Evolutionary conservation across 208 protist genomes (phyloP).

Genomic region (Crithidia mellificae): DNA sequence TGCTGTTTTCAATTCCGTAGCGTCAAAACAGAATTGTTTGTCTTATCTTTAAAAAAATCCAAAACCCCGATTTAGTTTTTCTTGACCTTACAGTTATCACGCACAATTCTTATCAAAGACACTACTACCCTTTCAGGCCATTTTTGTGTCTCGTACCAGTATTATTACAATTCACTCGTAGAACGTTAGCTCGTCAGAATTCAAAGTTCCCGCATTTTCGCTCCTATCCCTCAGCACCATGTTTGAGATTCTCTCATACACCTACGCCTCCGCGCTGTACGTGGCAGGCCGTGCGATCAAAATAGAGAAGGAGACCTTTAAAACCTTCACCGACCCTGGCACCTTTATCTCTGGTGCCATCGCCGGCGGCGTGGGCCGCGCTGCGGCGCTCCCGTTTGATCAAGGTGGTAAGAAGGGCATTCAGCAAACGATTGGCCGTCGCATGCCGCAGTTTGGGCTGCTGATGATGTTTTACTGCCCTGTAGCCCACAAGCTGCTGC

Average conservation of each 20-base stretch:
- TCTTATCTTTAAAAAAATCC: no score
- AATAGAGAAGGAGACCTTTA: conserved; percentile 66
- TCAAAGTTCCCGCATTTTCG: no score
- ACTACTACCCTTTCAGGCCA: no score
- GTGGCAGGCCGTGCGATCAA: conserved; percentile 45
- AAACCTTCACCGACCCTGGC: conserved; percentile 67
- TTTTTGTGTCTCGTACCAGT: no score
- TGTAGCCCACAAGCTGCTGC: conserved; percentile 63
- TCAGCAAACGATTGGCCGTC: conserved; percentile 62
- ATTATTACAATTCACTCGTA: no score
- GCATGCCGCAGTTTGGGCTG: conserved; percentile 78
- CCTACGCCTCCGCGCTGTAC: conserved; percentile 40
- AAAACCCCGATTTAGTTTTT: no score
- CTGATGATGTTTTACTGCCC: conserved; percentile 90
- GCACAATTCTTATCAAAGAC: no score
- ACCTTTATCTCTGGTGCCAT: conserved; percentile 80
- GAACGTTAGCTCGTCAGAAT: no score
- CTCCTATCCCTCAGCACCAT: conserved; percentile 18
- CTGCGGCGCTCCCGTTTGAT: conserved; percentile 65
- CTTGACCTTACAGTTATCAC: no score
- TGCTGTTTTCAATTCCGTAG: no score
- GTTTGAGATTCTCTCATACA: conserved; percentile 58
- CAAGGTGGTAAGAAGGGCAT: conserved; percentile 77
- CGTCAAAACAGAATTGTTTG: no score
- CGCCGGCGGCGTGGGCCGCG: conserved; percentile 67